Evolutionary conservation across 2,329 filamentous ascomycete genomes (phyloP).

Genomic region (Aurifilum marmelostoma): DNA sequence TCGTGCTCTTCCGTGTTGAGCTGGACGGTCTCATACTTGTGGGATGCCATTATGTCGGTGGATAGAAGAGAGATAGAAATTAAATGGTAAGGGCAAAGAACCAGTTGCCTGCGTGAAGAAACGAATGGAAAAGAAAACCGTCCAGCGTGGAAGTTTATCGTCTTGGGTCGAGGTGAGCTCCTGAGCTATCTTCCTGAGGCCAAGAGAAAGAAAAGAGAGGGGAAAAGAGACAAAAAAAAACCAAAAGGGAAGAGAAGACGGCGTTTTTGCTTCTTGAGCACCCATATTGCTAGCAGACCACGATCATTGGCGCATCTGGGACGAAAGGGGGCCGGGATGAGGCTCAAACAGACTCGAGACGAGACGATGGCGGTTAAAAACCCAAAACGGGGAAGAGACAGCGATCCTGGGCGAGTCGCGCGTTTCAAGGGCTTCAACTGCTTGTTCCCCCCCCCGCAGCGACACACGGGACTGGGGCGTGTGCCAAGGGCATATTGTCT

Average conservation of each 20-base stretch:
- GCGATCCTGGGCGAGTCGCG: slow-evolving; percentile 9
- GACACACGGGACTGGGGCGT: slow-evolving; percentile 5
- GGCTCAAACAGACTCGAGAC: slow-evolving; percentile 27
- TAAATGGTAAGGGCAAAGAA: slow-evolving; percentile 12
- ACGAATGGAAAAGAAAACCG: not conserved
- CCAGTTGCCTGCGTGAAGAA: slow-evolving; percentile 17
- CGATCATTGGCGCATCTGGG: slow-evolving; percentile 14
- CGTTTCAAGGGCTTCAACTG: slow-evolving; percentile 5
- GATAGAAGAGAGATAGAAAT: not conserved
- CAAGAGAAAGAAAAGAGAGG: not conserved
- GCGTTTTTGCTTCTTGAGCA: slow-evolving; percentile 7
- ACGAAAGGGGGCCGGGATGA: slow-evolving; percentile 24
- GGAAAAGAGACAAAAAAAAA: not conserved
- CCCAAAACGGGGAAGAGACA: not conserved
- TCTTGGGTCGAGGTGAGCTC: slow-evolving; percentile 8
- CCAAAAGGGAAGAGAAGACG: not conserved
- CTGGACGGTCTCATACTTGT: slow-evolving; percentile 39
- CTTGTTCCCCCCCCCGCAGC: not conserved
- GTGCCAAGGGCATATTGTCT: not conserved
- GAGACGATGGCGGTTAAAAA: slow-evolving; percentile 1
- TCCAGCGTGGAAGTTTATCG: slow-evolving; percentile 19
- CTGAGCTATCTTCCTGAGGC: not conserved
- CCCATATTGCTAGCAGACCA: slow-evolving; percentile 5
- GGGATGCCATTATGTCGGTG: slow-evolving; percentile 21
- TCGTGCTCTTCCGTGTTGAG: slow-evolving; percentile 36